Percentiles rank a stretch among this genome's conserved stretches.
These are phyloP conservation scores for Saccharomyces kudriavzevii DNA, from an alignment of 805 yeast genomes.

Conservation along the genomic window DNA sequence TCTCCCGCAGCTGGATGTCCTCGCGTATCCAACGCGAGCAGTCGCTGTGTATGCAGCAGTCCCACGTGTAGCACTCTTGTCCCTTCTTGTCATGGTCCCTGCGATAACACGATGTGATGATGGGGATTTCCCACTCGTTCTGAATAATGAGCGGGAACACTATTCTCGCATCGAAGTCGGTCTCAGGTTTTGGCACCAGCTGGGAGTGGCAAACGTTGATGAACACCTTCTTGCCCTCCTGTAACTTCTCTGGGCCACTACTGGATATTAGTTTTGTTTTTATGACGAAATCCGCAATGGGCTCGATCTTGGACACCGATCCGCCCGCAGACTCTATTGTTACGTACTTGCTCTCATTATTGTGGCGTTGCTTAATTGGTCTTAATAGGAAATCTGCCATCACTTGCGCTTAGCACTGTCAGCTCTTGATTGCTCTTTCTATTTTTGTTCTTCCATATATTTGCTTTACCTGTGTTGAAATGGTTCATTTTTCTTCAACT, in stretches of 20 bases:
- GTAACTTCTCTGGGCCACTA: conserved; percentile 20
- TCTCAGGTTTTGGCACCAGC: conserved; percentile 57
- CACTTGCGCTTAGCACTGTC: not conserved
- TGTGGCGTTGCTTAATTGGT: not conserved
- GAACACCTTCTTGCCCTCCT: conserved; percentile 54
- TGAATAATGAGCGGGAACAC: conserved; percentile 59
- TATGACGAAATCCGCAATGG: conserved; percentile 65
- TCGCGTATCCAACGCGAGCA: conserved; percentile 55
- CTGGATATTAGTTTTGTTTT: conserved; percentile 46
- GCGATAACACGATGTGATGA: conserved; percentile 54
- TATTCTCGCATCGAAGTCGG: conserved; percentile 44
- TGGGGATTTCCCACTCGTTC: conserved; percentile 80
- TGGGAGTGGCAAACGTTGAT: conserved; percentile 66
- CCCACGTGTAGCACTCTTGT: conserved; percentile 53
- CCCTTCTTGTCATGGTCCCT: conserved; percentile 65
- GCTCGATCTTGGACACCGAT: conserved; percentile 28
- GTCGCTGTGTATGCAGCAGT: conserved; percentile 64
- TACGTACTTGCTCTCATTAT: not conserved
- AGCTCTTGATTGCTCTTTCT: not conserved
- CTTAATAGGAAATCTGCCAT: not conserved
- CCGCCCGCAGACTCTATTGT: not conserved
- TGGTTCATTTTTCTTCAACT: not conserved
- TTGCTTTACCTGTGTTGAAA: no score
- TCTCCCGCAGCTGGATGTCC: conserved; percentile 51
- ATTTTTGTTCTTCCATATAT: not conserved